Evolutionary conservation across 2,329 filamentous ascomycete species (phyloP), one percentile per base, ranked within the genome.

Genomic region (Parascedosporium putredinis): DNA sequence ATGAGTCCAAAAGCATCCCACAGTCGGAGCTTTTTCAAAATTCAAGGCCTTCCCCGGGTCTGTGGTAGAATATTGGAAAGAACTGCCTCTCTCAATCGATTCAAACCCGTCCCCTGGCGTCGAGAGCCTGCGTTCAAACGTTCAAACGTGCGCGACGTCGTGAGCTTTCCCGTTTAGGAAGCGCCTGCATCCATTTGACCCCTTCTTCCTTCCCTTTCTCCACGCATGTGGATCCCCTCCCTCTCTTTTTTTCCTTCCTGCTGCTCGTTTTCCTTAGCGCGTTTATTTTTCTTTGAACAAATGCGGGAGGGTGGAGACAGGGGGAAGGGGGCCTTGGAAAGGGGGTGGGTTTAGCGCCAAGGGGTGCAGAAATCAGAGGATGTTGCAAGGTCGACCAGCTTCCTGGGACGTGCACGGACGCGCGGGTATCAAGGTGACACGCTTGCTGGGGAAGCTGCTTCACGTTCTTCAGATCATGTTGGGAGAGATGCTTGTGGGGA

Each of bases 231-330:
- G 45, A 33, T 33, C 23, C 45, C n/a, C n/a, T n/a, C n/a, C n/a
- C 27, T 7, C 27, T 31, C 12, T 31, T 31, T 31, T 31, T 31
- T 42, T 42, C 22, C 20, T 22, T 20, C 10, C 23, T 20, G 16
- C 38, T 42, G 20, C 23, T 20, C 23, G 10, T 20, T 42, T 24
- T 20, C 18, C 12, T 45, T 24, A 40, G 45, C 33, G 45, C 45
- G 45, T 47, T 47, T 47, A 25, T 38, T 47, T 38, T 36, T 34
- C 18, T 45, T 27, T 25, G 23, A 23, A 20, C 42, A 45, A 18
- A 45, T 29, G 42, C 42, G 42, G 42, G 42, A 45, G 16, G 42
- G 42, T 9, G 36, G 36, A 20, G 38, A 42, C 38, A 6, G 38
- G 45, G 25, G 29, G 23, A 22, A 24, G 27, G 25, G 24, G 9